These are phyloP conservation scores for Colletotrichum paranaense DNA, from an alignment of 2,329 filamentous ascomycete species.

Conservation along the genomic window DNA sequence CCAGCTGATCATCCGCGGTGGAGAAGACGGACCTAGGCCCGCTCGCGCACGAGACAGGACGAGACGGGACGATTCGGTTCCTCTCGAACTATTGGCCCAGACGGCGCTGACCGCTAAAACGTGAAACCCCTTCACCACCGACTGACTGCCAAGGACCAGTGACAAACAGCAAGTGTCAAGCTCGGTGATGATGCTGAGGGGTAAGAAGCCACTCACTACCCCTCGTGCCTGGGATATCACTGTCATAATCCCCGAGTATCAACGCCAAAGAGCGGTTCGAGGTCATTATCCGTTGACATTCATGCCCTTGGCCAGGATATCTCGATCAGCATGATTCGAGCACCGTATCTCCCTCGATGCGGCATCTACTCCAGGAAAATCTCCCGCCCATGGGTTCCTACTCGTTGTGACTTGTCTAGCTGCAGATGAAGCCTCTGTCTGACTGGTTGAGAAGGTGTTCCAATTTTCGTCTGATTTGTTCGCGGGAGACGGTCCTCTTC, in stretches of 20 bases:
- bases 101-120: slow-evolving; percentile 34
- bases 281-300: background rate
- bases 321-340: slow-evolving; percentile 26
- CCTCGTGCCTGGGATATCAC: background rate
- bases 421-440: slow-evolving; percentile 25
- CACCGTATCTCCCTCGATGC: slow-evolving; percentile 15
- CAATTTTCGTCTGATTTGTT: slow-evolving; percentile 34
- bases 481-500: slow-evolving; percentile 22
- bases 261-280: background rate
- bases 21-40: slow-evolving; percentile 31
- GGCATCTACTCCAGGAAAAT: slow-evolving; percentile 3
- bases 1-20: slow-evolving; percentile 37
- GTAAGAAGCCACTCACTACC: background rate
- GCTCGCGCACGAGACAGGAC: slow-evolving; percentile 30
- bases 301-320: slow-evolving; percentile 23
- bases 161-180: background rate
- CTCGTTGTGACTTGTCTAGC: background rate
- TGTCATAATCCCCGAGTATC: background rate
- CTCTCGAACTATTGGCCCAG: slow-evolving; percentile 29
- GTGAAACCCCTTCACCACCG: slow-evolving; percentile 33
- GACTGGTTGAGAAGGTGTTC: slow-evolving; percentile 13
- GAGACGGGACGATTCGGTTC: slow-evolving; percentile 25
- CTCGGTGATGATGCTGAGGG: slow-evolving; percentile 13
- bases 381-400: slow-evolving; percentile 8
- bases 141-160: slow-evolving; percentile 28